Evolutionary conservation across 108 stramenopile species (phyloP).

Genomic region (Aurantiochytrium sp.): DNA sequence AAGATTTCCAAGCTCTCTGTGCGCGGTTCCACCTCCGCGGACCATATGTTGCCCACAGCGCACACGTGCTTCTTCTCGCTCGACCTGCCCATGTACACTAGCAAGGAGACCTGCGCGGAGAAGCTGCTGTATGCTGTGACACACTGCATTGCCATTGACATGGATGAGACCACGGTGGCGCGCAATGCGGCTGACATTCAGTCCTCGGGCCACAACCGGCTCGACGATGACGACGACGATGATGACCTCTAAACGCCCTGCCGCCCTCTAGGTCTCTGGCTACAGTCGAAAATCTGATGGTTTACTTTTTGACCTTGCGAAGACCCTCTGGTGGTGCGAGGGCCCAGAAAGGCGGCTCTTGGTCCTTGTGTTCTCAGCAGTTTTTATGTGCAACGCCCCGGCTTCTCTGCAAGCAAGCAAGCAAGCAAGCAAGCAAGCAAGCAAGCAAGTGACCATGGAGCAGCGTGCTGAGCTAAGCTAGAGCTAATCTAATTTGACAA

Average conservation of each 20-base stretch:
- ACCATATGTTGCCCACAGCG: conserved; percentile 79
- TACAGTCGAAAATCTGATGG: no score
- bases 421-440: no score
- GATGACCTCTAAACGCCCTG: background rate
- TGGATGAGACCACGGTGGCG: conserved; percentile 56
- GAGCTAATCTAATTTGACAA: no score
- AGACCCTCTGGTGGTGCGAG: no score
- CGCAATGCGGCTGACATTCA: background rate
- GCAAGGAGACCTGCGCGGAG: conserved; percentile 66
- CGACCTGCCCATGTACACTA: conserved; percentile 77
- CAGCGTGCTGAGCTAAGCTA: no score
- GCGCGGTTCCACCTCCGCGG: conserved; percentile 47
- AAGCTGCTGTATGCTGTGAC: conserved; percentile 89
- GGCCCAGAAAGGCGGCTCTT: no score
- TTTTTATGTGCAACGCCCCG: no score
- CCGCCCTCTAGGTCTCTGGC: no score
- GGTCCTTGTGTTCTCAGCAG: no score
- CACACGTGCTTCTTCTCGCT: conserved; percentile 96
- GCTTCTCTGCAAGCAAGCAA: no score
- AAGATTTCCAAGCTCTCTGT: background rate
- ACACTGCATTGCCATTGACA: conserved; percentile 88
- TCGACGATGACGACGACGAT: conserved; percentile 11
- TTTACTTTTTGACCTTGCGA: no score
- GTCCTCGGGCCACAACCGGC: background rate
- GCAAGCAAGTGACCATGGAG: no score